A percentile compares a stretch with the other conserved stretches of the same genome.
Conservation (phyloP, 768 basidiomycete species). For the Cystobasidium ongulense region DNA sequence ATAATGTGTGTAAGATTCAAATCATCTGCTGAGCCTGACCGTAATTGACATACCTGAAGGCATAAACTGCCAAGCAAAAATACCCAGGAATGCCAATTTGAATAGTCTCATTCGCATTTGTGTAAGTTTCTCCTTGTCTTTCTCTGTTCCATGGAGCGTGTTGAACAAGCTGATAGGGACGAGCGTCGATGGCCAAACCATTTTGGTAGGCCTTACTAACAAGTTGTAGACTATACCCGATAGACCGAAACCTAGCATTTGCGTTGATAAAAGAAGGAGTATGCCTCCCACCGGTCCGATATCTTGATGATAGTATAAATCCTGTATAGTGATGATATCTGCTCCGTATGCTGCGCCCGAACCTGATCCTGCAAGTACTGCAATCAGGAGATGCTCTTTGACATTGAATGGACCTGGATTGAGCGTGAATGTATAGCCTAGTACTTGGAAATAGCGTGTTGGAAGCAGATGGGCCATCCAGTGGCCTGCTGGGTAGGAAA, state of each 20-base stretch:
- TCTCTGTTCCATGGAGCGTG: constrained; percentile 40
- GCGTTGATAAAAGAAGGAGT: constrained; percentile 41
- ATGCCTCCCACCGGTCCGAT: constrained; percentile 38
- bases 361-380: neutral
- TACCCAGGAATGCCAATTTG: constrained; percentile 34
- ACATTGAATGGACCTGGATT: constrained; percentile 41
- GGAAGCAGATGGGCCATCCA: constrained; percentile 37
- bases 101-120: constrained; percentile 40
- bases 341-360: constrained; percentile 41
- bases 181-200: constrained; percentile 40
- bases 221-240: constrained; percentile 40
- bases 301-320: constrained; percentile 42
- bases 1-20: neutral
- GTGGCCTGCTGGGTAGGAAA: constrained; percentile 40
- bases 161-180: constrained; percentile 42
- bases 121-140: constrained; percentile 36
- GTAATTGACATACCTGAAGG: constrained; percentile 33
- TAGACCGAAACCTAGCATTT: constrained; percentile 44
- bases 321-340: constrained; percentile 43
- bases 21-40: neutral
- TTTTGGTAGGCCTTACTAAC: constrained; percentile 37
- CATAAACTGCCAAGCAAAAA: constrained; percentile 43
- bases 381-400: constrained; percentile 41
- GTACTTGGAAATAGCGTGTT: neutral
- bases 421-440: constrained; percentile 27